Evolutionary conservation across 2,329 filamentous ascomycete species (phyloP).

Genomic region (Exophiala viscosa): DNA sequence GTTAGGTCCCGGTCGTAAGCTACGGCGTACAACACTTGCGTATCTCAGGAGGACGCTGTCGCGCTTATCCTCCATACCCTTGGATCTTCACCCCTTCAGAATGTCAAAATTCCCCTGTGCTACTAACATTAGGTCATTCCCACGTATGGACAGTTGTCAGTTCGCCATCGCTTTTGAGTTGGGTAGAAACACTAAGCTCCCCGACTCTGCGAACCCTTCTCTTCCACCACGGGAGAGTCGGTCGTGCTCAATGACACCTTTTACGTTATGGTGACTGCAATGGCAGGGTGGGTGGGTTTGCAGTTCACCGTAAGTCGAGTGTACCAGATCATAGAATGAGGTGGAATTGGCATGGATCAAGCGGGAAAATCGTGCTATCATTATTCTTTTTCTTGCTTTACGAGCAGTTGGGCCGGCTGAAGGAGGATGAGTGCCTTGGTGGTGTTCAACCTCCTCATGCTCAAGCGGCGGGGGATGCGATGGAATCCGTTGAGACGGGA

Average conservation of each 20-base stretch:
- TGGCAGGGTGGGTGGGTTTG: conserved; percentile 20
- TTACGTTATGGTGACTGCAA: conserved; percentile 18
- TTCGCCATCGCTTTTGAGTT: neutral
- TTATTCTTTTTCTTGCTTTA: too few species aligned
- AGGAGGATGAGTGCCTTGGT: too few species aligned
- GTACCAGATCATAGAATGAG: too few species aligned
- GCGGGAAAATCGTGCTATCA: too few species aligned
- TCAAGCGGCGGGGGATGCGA: too few species aligned
- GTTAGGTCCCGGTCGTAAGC: conserved; percentile 7
- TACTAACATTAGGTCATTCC: conserved; percentile 17
- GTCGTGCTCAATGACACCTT: neutral
- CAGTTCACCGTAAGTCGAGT: conserved; percentile 20
- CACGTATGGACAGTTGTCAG: neutral
- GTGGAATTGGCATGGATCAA: too few species aligned
- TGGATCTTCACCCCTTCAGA: neutral
- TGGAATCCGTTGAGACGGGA: too few species aligned
- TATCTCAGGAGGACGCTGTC: neutral
- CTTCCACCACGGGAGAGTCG: neutral
- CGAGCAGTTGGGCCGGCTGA: too few species aligned
- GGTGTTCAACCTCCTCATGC: too few species aligned
- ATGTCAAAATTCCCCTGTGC: conserved; percentile 13
- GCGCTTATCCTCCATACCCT: neutral
- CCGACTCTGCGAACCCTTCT: neutral
- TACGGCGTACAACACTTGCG: neutral
- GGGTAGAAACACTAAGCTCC: neutral